Conservation (phyloP, 768 basidiomycete genomes). For the Galerina sulciceps region DNA sequence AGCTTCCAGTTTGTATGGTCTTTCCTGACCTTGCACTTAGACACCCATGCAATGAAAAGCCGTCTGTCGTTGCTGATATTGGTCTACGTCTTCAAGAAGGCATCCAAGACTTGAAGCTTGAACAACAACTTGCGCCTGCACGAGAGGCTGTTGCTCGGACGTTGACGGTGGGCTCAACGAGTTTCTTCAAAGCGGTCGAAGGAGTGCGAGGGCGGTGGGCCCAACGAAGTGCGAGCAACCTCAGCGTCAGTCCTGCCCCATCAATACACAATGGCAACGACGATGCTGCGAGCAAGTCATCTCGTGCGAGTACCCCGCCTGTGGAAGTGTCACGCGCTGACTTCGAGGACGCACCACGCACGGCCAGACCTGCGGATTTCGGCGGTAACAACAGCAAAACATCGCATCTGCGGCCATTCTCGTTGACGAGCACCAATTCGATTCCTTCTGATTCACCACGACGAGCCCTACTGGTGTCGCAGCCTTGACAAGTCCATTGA, state of each 20-base stretch:
- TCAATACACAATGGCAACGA: constrained; percentile 15
- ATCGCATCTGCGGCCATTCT: constrained; percentile 27
- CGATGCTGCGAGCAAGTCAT: constrained; percentile 31
- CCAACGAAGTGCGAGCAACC: constrained; percentile 27
- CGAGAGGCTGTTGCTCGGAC: constrained; percentile 87
- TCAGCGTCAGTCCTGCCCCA: constrained; percentile 19
- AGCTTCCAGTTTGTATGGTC: background rate
- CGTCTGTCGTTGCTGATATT: constrained; percentile 88
- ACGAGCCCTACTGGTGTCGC: constrained; percentile 15
- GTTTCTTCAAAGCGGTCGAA: constrained; percentile 89
- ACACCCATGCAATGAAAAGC: constrained; percentile 93
- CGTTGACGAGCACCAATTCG: constrained; percentile 30
- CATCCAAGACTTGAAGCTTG: constrained; percentile 90
- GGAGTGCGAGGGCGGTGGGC: constrained; percentile 81
- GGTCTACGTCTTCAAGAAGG: constrained; percentile 92
- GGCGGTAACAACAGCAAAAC: constrained; percentile 1
- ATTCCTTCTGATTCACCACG: constrained; percentile 22
- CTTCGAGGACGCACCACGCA: constrained; percentile 30
- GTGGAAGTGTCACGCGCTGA: constrained; percentile 44
- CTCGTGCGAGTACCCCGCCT: constrained; percentile 39
- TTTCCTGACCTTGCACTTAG: constrained; percentile 39
- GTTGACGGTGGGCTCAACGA: constrained; percentile 71
- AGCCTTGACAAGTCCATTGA: constrained; percentile 18
- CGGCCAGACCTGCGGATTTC: constrained; percentile 24
- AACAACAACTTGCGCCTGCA: constrained; percentile 92